A percentile compares a stretch with the other conserved stretches of the same genome.
Evolutionary conservation across 371 early-diverging fungal genomes (phyloP).

Genomic region (Lichtheimia hyalospora): DNA sequence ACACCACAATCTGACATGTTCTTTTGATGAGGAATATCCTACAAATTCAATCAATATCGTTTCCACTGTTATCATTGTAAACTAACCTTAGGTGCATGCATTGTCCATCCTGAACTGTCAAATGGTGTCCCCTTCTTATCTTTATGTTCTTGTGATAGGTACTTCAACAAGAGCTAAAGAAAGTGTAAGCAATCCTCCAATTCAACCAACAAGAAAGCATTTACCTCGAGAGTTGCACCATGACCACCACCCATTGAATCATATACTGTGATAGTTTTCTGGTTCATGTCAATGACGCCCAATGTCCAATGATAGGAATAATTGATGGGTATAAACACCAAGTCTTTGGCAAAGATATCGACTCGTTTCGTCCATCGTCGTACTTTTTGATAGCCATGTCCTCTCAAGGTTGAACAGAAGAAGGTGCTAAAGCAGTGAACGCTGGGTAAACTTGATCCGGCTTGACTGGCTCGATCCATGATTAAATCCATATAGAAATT

Average conservation of each 20-base stretch:
- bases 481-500: conserved; percentile 87
- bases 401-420: conserved; percentile 76
- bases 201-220: not conserved
- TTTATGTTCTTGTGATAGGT: conserved; percentile 69
- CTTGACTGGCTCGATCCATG: conserved; percentile 57
- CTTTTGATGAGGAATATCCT: conserved; percentile 80
- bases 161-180: conserved; percentile 55
- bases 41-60: not conserved
- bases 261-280: conserved; percentile 75
- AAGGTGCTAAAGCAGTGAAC: conserved; percentile 89
- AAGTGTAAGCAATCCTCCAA: not conserved
- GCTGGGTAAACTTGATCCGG: conserved; percentile 40
- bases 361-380: conserved; percentile 83
- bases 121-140: conserved; percentile 70
- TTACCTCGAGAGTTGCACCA: conserved; percentile 43
- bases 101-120: conserved; percentile 70
- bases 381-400: conserved; percentile 75
- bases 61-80: not conserved
- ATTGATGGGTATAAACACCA: conserved; percentile 89
- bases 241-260: conserved; percentile 82
- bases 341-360: conserved; percentile 80
- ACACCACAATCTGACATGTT: conserved; percentile 99
- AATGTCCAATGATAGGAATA: conserved; percentile 88
- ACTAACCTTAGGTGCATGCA: conserved; percentile 58
- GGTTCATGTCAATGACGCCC: conserved; percentile 73